Evolutionary conservation across 768 basidiomycete species (phyloP).

Genomic region (Postia placenta): DNA sequence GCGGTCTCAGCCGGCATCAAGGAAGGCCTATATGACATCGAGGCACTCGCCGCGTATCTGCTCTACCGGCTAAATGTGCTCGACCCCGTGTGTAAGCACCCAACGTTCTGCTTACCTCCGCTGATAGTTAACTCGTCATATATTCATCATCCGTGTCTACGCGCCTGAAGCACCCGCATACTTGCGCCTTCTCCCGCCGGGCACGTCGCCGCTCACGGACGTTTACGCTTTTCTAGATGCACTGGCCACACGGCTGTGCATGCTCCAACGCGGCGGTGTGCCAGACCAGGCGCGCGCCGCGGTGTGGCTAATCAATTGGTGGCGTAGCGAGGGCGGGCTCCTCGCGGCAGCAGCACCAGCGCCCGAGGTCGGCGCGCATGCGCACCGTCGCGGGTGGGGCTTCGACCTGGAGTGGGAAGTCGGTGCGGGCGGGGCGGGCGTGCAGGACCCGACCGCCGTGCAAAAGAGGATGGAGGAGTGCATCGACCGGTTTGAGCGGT

Average conservation of each 20-base stretch:
- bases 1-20: constrained; percentile 77
- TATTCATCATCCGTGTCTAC: background rate
- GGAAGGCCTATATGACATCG: constrained; percentile 82
- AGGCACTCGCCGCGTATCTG: constrained; percentile 81
- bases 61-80: constrained; percentile 79
- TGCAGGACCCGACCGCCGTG: constrained; percentile 29
- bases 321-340: constrained; percentile 71
- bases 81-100: constrained; percentile 58
- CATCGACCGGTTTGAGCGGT: constrained; percentile 49
- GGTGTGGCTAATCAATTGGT: constrained; percentile 80
- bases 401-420: constrained; percentile 74
- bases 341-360: constrained; percentile 28
- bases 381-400: constrained; percentile 64
- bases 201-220: constrained; percentile 52
- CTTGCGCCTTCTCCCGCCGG: constrained; percentile 51
- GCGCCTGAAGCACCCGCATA: constrained; percentile 59
- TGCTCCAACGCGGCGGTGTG: constrained; percentile 72
- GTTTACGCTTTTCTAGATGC: constrained; percentile 59
- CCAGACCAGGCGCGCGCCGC: constrained; percentile 69
- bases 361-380: constrained; percentile 7
- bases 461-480: constrained; percentile 68
- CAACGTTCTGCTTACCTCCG: background rate
- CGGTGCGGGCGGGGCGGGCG: constrained; percentile 11
- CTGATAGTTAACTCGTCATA: constrained; percentile 1
- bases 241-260: constrained; percentile 73